Evolutionary conservation across 352 stramenopile genomes (phyloP), one percentile per base, ranked within the genome.

Genomic region (Globisporangium ultimum): DNA sequence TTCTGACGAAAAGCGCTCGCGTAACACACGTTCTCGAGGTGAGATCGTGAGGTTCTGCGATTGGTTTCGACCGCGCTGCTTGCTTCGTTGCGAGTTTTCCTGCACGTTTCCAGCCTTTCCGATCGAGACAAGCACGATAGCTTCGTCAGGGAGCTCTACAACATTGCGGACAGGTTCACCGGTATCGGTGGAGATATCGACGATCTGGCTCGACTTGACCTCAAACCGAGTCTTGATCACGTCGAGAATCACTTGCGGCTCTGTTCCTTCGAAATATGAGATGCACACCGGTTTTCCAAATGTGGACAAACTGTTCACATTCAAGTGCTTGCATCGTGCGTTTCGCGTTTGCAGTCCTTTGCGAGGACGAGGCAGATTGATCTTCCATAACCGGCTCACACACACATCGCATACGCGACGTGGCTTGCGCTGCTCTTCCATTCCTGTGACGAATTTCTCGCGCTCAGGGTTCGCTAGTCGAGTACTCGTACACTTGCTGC

Each of bases 401-500:
- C 84, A 93, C 28, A 77, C 72, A 21, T 90, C 81, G 55, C 84
- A 93, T 21, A 91, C 82, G 17, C 84, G 81, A 15, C 79, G 75
- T 24, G 76, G 74, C 17, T 80, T 77, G 43, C 78, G 71, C 43
- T 81, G 68, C 52, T 88, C 77, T 12, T 84, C 68, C 9, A 61
- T 58, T 2, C 64, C 67, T 6, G 66, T 72, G 15, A 68, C 67
- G 28, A 73, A 69, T 47, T 84, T 88, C 60, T 84, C 77, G 12
- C 78, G 75, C 58, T 88, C 81, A 0, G 76, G 72, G 17, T 81
- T 73, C 2, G 81, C 81, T 12, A 91, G 67, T 42, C 84, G 71
- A 10, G 80, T 93, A 50, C 67, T 88, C n/a, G 81, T 88, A 64
- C 84, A 93, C 67, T 93, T 93, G 62, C 78, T 87, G 63, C 84